Evolutionary conservation across 257 asterid species (phyloP), one percentile per base, ranked within the genome.

Genomic region (Gentiana dahurica): DNA sequence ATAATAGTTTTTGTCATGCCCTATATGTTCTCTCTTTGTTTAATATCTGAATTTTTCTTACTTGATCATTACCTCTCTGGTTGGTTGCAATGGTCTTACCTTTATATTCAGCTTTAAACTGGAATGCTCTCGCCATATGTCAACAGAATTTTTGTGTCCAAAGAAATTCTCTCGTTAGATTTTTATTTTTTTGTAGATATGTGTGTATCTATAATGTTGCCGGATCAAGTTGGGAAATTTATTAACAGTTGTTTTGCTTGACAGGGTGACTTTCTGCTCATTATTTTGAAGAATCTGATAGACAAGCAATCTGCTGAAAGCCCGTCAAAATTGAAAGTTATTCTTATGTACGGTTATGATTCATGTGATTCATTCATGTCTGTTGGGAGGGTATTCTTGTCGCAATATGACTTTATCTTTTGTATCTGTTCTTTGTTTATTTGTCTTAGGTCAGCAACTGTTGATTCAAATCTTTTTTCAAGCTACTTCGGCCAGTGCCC

Each of bases 231-330:
- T 58, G 57, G 49, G 65, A 53, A 63, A 49, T 58, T 39, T 65
- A 41, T 66, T 74, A 64, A 64, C 59, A 32, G 36, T 51, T 59
- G 49, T 73, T 68, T 68, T 78, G 70, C 67, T 59, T 68, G 68
- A 78, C 94, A 91, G 98, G 98, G 98, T 65, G 98, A 91, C 77
- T 91, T 91, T 75, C 81, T 91, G 73, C 98, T 91, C 71, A 85
- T 87, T 73, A 68, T 87, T 65, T 72, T 91, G 67, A 87, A 85
- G 88, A 81, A 76, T 64, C 82, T 91, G 80, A 76, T 91, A 70
- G 94, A 91, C 81, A 85, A 77, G 90, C 94, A 75, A 71, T 68
- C 73, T 70, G 70, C 77, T 59, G 57, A 63, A 35, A 62, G 84
- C 62, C 73, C 72, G 36, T 57, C 90, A 15, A 81, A 75, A 66